Evolutionary conservation across 2,329 filamentous ascomycete genomes (phyloP), one percentile per base, ranked within the genome.

Genomic region (Colletotrichum camelliae): DNA sequence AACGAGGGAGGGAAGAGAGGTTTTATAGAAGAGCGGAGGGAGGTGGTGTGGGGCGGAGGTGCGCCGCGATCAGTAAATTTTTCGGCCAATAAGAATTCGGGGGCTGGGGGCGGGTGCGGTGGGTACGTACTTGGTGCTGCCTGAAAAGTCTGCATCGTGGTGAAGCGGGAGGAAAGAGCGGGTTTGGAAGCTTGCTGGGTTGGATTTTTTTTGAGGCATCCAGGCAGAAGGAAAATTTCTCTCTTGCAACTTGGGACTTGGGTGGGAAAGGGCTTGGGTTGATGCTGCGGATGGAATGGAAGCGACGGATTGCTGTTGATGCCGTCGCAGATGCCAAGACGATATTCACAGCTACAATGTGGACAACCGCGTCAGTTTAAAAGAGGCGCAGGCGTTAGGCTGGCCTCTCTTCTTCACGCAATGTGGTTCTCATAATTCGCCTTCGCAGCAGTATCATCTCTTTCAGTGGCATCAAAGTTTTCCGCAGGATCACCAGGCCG

Each of bases 21-120:
- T 2, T 73, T 75, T 73, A 75, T 75, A 75, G 64, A 68, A 0
- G 27, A 27, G 0, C 4, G 12, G 15, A 33, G 12, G 16, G 2
- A 2, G 8, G 18, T 4, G 10, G 21, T 16, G 73, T 75, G 73
- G 73, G 70, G 48, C 31, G 13, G 7, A 5, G 1, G 60, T 52
- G 57, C 10, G 72, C 15, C 58, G 52, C 37, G 8, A 75, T 75
- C 73, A 75, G 73, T 73, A 73, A 12, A 3, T 15, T 18, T 68
- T 55, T 35, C 7, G 9, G 58, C 74, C 74, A 76, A 76, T 76
- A 58, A 57, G 48, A 72, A 52, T 27, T 16, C 16, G 35, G 67
- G 37, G 7, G 6, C 12, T 27, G 7, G 48, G 7, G 61, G 64
- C 35, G 10, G 18, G 16, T 37, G 12, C 10, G 15, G 5, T 27